Conservation (phyloP, 1,139 yeast genomes). For the Candida tropicalis region DNA sequence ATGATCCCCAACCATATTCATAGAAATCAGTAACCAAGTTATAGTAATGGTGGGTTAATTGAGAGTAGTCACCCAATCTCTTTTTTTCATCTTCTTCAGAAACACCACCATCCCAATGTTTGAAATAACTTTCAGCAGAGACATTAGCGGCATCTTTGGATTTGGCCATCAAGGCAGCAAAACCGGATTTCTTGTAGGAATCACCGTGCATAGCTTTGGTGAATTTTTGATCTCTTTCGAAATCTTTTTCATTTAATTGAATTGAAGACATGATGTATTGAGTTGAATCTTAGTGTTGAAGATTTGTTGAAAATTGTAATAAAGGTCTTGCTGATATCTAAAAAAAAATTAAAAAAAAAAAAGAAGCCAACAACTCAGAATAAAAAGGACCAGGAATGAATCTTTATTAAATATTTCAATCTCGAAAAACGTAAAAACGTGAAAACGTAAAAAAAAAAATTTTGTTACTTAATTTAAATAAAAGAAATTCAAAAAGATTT, state of each 20-base stretch:
- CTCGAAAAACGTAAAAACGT: too few relatives aligned
- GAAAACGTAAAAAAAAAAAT: too few relatives aligned
- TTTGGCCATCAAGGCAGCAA: conserved; percentile 76
- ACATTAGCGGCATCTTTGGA: conserved; percentile 76
- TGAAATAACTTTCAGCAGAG: conserved; percentile 88
- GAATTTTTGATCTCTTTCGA: conserved; percentile 60
- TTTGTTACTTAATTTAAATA: not conserved
- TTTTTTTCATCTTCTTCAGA: conserved; percentile 73
- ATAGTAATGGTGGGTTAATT: conserved; percentile 92
- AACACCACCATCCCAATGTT: conserved; percentile 94
- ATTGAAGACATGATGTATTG: conserved; percentile 15
- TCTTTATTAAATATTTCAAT: too few relatives aligned
- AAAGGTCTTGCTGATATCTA: too few relatives aligned
- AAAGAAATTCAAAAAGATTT: not conserved
- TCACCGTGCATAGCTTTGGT: conserved; percentile 88
- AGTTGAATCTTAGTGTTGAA: conserved; percentile 13
- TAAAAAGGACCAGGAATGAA: too few relatives aligned
- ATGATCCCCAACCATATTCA: conserved; percentile 99
- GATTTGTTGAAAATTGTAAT: not conserved
- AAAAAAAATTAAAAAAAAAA: not conserved
- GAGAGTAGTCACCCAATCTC: conserved; percentile 83
- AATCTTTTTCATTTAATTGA: conserved; percentile 35
- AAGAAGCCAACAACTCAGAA: not conserved
- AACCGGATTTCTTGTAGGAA: conserved; percentile 66
- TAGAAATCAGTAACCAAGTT: conserved; percentile 95